Base-by-base conservation (phyloP, 2,329 filamentous ascomycete genomes). In the Didymella lethalis region DNA sequence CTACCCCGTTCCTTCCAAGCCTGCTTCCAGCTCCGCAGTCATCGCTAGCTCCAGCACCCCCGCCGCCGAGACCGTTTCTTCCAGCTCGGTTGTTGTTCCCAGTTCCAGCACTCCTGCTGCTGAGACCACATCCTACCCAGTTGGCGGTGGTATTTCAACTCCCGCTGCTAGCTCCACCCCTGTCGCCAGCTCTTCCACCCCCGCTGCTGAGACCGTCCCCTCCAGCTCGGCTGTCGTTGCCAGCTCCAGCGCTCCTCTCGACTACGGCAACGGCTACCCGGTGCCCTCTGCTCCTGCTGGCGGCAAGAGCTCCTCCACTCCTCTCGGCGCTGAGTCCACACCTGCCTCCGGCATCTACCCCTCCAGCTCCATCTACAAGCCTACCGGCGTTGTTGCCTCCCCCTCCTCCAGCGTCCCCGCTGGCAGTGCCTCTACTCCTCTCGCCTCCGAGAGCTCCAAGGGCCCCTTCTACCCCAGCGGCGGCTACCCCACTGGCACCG, bases 401-500 rank as follows among this genome's bases (percentile, higher is more conserved):
- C n/a, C 40, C 25, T 55, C 57, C 31, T 55, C 57, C 44, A 48
- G 26, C 52, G 55, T 47, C 48, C 48, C 50, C 28, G 47, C 26
- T 36, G 49, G 46, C 49, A 46, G 47, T 29, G 48, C 43, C 8
- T 55, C 51, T 10, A 43, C 41, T 52, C 57, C 57, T 36, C 51
- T 55, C 43, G 57, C 57, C 12, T 47, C 57, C 41, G 56, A 59
- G 56, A 28, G 20, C 14, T 54, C 51, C 50, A 46, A 18, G 36
- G 36, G 32, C 14, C 32, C 36, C 38, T 64, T 60, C 63, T 58
- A 54, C 59, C 51, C 52, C 43, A 52, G 52, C 59, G 58, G 59
- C 10, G 58, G 59, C 16, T 63, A 64, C 65, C 69, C 69, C 43
- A 68, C 64, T 12, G 70, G 69, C 63, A 68, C 64, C 44, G 63